Percentiles rank a stretch among this genome's conserved stretches.
phyloP scores from a whole-genome alignment of 1,284 basidiomycete species.

The Puccinia novopanici region DNA sequence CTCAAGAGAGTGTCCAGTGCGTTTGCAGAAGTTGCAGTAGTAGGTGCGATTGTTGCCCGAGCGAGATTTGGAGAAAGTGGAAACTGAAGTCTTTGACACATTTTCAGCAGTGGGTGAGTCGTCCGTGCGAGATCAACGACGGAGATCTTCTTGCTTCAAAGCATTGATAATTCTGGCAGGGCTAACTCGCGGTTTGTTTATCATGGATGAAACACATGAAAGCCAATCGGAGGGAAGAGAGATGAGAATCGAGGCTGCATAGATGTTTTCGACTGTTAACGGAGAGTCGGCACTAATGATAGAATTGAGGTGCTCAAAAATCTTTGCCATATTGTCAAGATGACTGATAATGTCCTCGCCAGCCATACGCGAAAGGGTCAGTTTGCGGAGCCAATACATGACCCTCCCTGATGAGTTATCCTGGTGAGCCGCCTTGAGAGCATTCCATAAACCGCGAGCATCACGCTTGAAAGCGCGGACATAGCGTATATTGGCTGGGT shows the following conservation, averaged over 20 bases:
- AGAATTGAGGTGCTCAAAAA: neutral
- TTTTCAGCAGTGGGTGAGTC: neutral
- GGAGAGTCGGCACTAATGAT: neutral
- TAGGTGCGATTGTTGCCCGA: neutral
- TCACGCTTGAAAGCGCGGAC: neutral
- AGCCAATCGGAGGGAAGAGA: neutral
- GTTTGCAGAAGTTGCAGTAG: neutral
- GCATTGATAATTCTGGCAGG: neutral
- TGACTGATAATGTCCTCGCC: neutral
- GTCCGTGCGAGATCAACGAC: neutral
- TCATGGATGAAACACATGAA: too few species aligned
- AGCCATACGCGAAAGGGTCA: neutral
- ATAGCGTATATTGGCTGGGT: neutral
- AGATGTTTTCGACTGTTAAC: neutral
- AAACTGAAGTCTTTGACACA: neutral
- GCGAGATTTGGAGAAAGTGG: neutral
- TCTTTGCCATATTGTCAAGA: neutral
- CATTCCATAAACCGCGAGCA: neutral
- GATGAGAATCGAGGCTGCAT: neutral
- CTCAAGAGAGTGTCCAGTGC: neutral
- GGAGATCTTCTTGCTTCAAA: neutral
- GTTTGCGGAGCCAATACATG: neutral
- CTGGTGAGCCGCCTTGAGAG: neutral
- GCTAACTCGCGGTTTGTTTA: neutral
- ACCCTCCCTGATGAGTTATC: neutral